Conservation (phyloP, 2,329 filamentous ascomycete genomes). For the Colletotrichum sojae region DNA sequence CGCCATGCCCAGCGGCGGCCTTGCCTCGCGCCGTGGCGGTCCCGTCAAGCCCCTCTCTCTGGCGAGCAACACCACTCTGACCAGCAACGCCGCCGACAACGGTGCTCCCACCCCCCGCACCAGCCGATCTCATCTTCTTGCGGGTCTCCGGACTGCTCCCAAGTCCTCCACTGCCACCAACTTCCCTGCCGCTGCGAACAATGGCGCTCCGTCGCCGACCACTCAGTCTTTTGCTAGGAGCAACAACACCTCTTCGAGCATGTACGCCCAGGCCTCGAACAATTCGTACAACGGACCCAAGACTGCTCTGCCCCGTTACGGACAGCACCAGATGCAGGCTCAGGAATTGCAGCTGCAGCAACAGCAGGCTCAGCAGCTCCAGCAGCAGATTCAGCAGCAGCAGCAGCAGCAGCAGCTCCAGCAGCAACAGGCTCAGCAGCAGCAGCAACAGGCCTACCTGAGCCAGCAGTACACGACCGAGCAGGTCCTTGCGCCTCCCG, state of each 20-base stretch:
- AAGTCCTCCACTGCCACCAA: conserved; percentile 84
- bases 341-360: conserved; percentile 37
- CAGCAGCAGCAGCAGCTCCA: conserved; percentile 49
- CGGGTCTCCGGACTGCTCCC: conserved; percentile 92
- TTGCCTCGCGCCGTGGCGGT: conserved; percentile 87
- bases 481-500: conserved; percentile 88
- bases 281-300: conserved; percentile 66
- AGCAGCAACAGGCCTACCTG: conserved; percentile 48
- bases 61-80: conserved; percentile 78
- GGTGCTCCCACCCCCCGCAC: conserved; percentile 87
- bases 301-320: conserved; percentile 69
- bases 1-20: conserved; percentile 82
- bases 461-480: conserved; percentile 76
- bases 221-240: conserved; percentile 60
- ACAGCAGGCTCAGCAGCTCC: conserved; percentile 39
- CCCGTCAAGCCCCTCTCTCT: conserved; percentile 92
- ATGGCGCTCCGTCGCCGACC: conserved; percentile 56
- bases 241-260: conserved; percentile 58
- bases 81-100: conserved; percentile 73
- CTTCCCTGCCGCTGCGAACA: conserved; percentile 76
- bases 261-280: conserved; percentile 61
- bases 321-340: conserved; percentile 49
- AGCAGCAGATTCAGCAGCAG: conserved; percentile 44
- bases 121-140: conserved; percentile 93
- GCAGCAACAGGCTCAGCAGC: conserved; percentile 47